Percentiles rank a stretch among this genome's conserved stretches.
These are phyloP conservation scores for Geranomyces michiganensis DNA, from an alignment of 192 early-diverging fungal genomes.

Conservation along the genomic window DNA sequence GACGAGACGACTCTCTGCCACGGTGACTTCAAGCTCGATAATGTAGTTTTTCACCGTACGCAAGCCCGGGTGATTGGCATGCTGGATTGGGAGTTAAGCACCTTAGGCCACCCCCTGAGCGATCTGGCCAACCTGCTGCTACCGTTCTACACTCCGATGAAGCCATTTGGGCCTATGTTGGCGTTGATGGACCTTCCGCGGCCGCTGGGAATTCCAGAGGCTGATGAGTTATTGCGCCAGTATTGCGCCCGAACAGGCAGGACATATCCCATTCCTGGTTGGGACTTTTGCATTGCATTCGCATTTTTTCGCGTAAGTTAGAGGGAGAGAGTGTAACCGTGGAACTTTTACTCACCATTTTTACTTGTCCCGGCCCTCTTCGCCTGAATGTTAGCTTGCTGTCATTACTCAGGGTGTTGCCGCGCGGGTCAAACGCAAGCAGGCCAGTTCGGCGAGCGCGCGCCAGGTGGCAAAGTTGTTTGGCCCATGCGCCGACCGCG, in stretches of 20 bases:
- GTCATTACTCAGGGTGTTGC: slow-evolving; percentile 88
- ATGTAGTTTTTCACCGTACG: slow-evolving; percentile 76
- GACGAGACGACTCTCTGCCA: slow-evolving; percentile 86
- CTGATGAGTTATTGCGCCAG: slow-evolving; percentile 65
- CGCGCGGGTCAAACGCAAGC: slow-evolving; percentile 82
- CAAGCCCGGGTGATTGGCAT: slow-evolving; percentile 78
- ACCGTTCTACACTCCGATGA: slow-evolving; percentile 58
- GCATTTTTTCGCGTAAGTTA: slow-evolving; percentile 77
- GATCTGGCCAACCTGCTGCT: slow-evolving; percentile 88
- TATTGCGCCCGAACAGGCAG: slow-evolving; percentile 70
- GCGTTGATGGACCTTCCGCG: slow-evolving; percentile 33
- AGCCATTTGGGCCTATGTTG: not conserved
- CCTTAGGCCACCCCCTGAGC: slow-evolving; percentile 87
- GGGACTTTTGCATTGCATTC: slow-evolving; percentile 84
- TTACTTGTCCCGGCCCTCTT: not conserved
- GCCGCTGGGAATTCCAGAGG: slow-evolving; percentile 61
- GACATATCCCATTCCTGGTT: slow-evolving; percentile 74
- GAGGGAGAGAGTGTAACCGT: not conserved
- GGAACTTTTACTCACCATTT: not conserved
- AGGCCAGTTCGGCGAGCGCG: slow-evolving; percentile 74
- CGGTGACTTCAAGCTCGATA: slow-evolving; percentile 89
- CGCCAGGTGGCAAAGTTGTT: slow-evolving; percentile 34
- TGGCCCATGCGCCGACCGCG: slow-evolving; percentile 38
- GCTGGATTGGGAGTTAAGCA: slow-evolving; percentile 87
- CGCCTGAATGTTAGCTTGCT: slow-evolving; percentile 45